Evolutionary conservation across 2,329 filamentous ascomycete genomes (phyloP).

Genomic region (Aureobasidium sp.): DNA sequence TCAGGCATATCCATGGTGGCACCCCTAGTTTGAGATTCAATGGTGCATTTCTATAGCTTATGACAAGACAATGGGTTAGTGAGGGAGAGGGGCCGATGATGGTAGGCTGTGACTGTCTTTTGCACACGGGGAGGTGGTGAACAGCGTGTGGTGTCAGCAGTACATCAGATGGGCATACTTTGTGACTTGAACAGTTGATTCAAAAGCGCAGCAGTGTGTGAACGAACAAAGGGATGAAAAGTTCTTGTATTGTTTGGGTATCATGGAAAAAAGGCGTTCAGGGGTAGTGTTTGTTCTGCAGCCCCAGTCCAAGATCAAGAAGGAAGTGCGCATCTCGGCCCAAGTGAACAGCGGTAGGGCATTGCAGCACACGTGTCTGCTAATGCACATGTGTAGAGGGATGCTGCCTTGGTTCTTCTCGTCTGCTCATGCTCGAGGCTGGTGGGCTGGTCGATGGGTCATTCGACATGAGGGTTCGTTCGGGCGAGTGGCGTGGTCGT

Average conservation of each 20-base stretch:
- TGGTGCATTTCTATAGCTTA: background rate
- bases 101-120: too few species aligned
- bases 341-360: background rate
- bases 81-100: too few species aligned
- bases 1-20: background rate
- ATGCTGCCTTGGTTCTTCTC: background rate
- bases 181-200: slow-evolving; percentile 17
- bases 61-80: background rate
- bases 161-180: slow-evolving; percentile 17
- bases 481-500: background rate
- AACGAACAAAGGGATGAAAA: background rate
- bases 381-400: background rate
- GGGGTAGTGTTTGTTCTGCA: background rate
- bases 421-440: background rate
- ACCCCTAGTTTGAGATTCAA: background rate
- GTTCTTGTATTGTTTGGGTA: background rate
- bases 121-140: too few species aligned
- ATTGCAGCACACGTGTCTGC: background rate
- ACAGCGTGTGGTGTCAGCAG: background rate
- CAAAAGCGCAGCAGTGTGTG: background rate
- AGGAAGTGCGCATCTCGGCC: background rate
- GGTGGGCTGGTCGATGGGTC: background rate
- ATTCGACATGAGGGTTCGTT: background rate
- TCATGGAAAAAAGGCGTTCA: background rate
- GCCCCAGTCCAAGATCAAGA: background rate